Evolutionary conservation across 306 rosid genomes (phyloP), one percentile per base, ranked within the genome.

Genomic region (Cercis canadensis): DNA sequence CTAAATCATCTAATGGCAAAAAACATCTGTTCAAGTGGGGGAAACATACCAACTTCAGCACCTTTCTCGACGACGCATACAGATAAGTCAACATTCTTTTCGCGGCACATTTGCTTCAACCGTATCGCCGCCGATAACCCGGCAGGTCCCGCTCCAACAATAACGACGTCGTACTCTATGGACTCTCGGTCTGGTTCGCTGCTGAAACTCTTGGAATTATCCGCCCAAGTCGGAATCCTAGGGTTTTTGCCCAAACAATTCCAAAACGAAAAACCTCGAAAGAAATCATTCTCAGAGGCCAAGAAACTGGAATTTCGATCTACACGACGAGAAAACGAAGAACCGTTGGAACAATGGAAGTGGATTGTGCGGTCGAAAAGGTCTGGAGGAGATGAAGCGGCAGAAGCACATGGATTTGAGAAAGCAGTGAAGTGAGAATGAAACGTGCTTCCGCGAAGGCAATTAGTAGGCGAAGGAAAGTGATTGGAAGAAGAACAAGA

Each of bases 21-120:
- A 24, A 24, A 24, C 29, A 24, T 24, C 29, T 24, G 3, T 24
- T 24, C 29, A 24, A 24, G 29, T 24, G 1, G 1, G 29, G 29
- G 29, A 24, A 57, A 83, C 86, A n/a, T 78, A 93, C 98, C 98
- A 4, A 93, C 87, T 90, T 93, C 89, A 49, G 96, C 85, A 45
- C 96, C 97, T 84, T 93, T 93, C 84, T 90, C 98, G 41, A 93
- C 90, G 19, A 93, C 94, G 56, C 98, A 93, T 1, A 93, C 98
- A 0, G 97, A 88, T 8, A 93, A 78, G 59, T 90, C 90, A 44
- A 85, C 74, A 17, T 40, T 85, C 11, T 76, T 88, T 8, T 90
- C 83, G 37, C 46, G 67, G 78, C 97, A 93, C 71, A 93, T 34
- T 74, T 93, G 98, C 81, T 90, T 93, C 44, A 93, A 41, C 39